A percentile compares a stretch with the other conserved stretches of the same genome.
These are phyloP conservation scores for Eucalyptus marginata DNA, from an alignment of 345 rosid genomes.

Conservation along the genomic window DNA sequence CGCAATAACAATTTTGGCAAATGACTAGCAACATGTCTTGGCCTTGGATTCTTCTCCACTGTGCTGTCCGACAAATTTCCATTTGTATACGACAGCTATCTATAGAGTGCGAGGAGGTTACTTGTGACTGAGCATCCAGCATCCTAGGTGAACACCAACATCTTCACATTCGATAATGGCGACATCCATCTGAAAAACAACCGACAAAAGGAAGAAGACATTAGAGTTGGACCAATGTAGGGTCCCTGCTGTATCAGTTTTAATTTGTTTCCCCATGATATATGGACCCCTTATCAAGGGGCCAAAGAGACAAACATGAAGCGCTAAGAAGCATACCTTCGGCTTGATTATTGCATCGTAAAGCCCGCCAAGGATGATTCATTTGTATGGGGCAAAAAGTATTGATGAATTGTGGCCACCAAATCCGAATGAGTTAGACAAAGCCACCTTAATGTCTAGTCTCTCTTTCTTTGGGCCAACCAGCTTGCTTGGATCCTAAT, in stretches of 20 bases:
- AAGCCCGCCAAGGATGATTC: not conserved
- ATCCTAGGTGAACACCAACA: not conserved
- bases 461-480: constrained; percentile 18
- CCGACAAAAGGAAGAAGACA: not conserved
- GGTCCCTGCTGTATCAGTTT: not conserved
- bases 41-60: not conserved
- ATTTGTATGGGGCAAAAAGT: constrained; percentile 6
- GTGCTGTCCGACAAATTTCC: not conserved
- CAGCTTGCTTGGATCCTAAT: constrained; percentile 7
- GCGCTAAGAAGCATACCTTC: not conserved
- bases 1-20: not conserved
- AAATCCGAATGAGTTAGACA: constrained; percentile 19
- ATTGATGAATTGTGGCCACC: constrained; percentile 28
- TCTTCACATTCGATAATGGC: not conserved
- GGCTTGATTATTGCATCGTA: not conserved
- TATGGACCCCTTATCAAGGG: not conserved
- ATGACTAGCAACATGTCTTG: not conserved
- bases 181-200: not conserved
- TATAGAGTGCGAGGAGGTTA: not conserved
- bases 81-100: not conserved
- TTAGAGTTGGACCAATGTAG: not conserved
- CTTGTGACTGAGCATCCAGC: not conserved
- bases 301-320: not conserved
- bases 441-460: constrained; percentile 13
- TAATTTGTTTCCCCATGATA: not conserved